Evolutionary conservation across 805 yeast species (phyloP).

Genomic region (Saccharomycopsis fodiens): DNA sequence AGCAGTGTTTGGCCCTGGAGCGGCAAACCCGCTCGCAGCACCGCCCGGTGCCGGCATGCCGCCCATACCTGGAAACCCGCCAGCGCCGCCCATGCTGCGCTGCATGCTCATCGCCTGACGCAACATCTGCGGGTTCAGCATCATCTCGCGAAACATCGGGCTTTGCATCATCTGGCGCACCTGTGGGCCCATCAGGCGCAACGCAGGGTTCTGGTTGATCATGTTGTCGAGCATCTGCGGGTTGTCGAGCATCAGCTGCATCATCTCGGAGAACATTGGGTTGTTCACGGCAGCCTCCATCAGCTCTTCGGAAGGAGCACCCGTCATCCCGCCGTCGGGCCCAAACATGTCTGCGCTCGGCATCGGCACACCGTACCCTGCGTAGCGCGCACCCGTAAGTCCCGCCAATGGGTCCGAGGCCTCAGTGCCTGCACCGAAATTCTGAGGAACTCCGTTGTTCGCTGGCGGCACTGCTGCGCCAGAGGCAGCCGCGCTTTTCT

Average conservation of each 20-base stretch:
- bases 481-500: slow-evolving; percentile 26
- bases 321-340: slow-evolving; percentile 81
- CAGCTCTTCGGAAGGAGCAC: slow-evolving; percentile 67
- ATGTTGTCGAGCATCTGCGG: slow-evolving; percentile 83
- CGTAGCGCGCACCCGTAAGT: slow-evolving; percentile 91
- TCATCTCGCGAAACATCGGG: slow-evolving; percentile 72
- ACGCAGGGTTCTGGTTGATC: slow-evolving; percentile 76
- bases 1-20: slow-evolving; percentile 25
- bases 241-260: slow-evolving; percentile 75
- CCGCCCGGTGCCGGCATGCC: slow-evolving; percentile 34
- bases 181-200: slow-evolving; percentile 83
- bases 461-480: slow-evolving; percentile 22
- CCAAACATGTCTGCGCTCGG: slow-evolving; percentile 89
- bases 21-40: slow-evolving; percentile 26
- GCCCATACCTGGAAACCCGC: slow-evolving; percentile 27
- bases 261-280: slow-evolving; percentile 74
- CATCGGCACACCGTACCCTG: slow-evolving; percentile 76
- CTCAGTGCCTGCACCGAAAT: slow-evolving; percentile 81
- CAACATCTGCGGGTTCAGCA: slow-evolving; percentile 79
- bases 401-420: slow-evolving; percentile 87
- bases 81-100: slow-evolving; percentile 37
- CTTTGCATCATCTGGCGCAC: slow-evolving; percentile 79
- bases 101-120: slow-evolving; percentile 77
- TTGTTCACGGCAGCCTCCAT: slow-evolving; percentile 66
- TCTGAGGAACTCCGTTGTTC: slow-evolving; percentile 50